phyloP scores from a whole-genome alignment of 1,284 basidiomycete genomes.

The Mycena sp. region DNA sequence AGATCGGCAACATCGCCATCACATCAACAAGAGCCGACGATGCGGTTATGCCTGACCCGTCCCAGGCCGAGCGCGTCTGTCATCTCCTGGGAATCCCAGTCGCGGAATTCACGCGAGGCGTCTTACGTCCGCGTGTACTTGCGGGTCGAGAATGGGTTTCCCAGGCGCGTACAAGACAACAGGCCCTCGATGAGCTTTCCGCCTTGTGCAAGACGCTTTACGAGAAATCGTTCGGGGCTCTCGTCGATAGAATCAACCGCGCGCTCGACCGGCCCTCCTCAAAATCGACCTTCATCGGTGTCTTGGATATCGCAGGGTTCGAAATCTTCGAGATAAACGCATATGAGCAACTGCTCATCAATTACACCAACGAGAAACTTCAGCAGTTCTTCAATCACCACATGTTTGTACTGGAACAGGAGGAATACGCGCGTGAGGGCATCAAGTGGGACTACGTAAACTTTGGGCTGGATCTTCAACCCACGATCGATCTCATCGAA shows the following conservation, averaged over 20 bases:
- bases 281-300: slow-evolving; percentile 97
- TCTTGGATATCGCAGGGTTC: slow-evolving; percentile 99
- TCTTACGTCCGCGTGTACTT: slow-evolving; percentile 89
- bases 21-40: slow-evolving; percentile 88
- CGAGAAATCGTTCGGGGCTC: slow-evolving; percentile 94
- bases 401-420: slow-evolving; percentile 99
- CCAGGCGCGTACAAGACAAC: slow-evolving; percentile 90
- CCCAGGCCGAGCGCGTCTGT: slow-evolving; percentile 91
- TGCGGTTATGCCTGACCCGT: slow-evolving; percentile 84
- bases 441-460: slow-evolving; percentile 99
- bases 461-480: slow-evolving; percentile 97
- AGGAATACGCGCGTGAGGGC: slow-evolving; percentile 96
- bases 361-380: slow-evolving; percentile 98
- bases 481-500: slow-evolving; percentile 99
- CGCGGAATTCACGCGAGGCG: slow-evolving; percentile 88
- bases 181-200: slow-evolving; percentile 93
- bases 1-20: slow-evolving; percentile 94
- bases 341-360: slow-evolving; percentile 99
- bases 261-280: slow-evolving; percentile 93
- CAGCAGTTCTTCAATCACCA: slow-evolving; percentile 99
- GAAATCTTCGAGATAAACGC: slow-evolving; percentile 94
- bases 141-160: slow-evolving; percentile 98
- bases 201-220: slow-evolving; percentile 97
- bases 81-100: slow-evolving; percentile 94
- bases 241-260: slow-evolving; percentile 96